Evolutionary conservation across 164 flowering plant genomes (phyloP), one percentile per base, ranked within the genome.

Genomic region (Aristolochia californica): DNA sequence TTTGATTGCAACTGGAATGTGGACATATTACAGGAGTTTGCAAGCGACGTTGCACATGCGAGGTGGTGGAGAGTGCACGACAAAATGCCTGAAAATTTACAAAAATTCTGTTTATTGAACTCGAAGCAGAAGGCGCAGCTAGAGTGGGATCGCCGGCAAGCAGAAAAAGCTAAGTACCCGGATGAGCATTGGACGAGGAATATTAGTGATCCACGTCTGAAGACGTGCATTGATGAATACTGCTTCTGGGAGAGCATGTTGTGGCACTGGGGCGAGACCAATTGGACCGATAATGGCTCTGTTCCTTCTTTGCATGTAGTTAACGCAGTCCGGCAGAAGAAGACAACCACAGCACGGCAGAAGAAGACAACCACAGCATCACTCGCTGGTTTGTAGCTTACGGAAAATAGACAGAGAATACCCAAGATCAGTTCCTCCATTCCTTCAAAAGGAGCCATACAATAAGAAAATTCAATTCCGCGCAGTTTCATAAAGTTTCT

Each of bases 41-140:
- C 97, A 1, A 89, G 93, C 53, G 84, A 89, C 66, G 78, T 83
- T 24, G 97, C 97, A 2, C 97, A 90, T 50, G 73, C 38, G 50
- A 76, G 62, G n/a, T 90, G 96, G 97, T 90, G 97, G 97, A 76
- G 68, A 67, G 87, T 87, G 45, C 97, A 90, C 20, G 97, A 90
- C 59, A 80, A 86, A 50, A 90, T 90, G 97, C 89, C 95, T 1
- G 70, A 75, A 49, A 78, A 82, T 60, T 67, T 90, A 68, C 95
- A 90, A 26, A 77, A 72, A 68, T 90, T 72, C 63, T 90, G 97
- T 65, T 60, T 83, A 65, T 80, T 90, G 20, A 63, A 91, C 68
- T 80, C 94, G 2, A 83, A 82, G 74, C 94, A 87, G 73, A 90
- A 90, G 75, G 95, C 95, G 0, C 77, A 73, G 16, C 51, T 90